Evolutionary conservation across 805 yeast species (phyloP).

Genomic region (Sungouiella blattae): DNA sequence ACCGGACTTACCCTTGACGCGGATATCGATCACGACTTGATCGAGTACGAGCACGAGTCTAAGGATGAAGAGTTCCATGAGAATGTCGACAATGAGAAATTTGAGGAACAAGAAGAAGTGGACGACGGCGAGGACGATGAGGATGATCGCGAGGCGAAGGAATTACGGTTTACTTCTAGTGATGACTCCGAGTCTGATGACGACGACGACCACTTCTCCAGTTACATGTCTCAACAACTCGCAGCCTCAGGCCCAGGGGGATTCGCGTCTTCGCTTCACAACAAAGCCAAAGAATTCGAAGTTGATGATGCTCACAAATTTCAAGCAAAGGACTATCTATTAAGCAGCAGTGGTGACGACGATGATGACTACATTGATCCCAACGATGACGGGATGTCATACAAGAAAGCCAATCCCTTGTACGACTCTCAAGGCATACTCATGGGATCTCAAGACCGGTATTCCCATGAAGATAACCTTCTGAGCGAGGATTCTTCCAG

Average conservation of each 20-base stretch:
- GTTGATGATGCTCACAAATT: conserved; percentile 8
- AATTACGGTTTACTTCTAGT: conserved; percentile 15
- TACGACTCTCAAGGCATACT: conserved; percentile 42
- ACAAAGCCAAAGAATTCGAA: conserved; percentile 19
- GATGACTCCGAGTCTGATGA: conserved; percentile 35
- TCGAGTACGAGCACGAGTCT: conserved; percentile 25
- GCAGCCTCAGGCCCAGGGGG: conserved; percentile 46
- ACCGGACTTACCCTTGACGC: conserved; percentile 30
- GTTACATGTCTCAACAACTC: conserved; percentile 75
- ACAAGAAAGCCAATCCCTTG: conserved; percentile 60
- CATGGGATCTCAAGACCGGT: not conserved
- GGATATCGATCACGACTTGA: conserved; percentile 26
- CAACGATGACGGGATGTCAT: conserved; percentile 76
- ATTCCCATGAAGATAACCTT: conserved; percentile 6
- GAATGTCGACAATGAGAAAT: conserved; percentile 13
- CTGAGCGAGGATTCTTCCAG: conserved; percentile 30
- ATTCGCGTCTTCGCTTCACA: conserved; percentile 44
- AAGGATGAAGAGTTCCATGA: conserved; percentile 18
- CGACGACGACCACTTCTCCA: conserved; percentile 57
- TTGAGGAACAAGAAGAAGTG: too few relatives aligned
- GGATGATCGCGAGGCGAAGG: conserved; percentile 1
- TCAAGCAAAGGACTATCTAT: conserved; percentile 8
- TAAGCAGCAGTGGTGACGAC: conserved; percentile 30
- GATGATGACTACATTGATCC: conserved; percentile 77
- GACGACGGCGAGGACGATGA: conserved; percentile 9